A percentile compares a stretch with the other conserved stretches of the same genome.
phyloP scores from a whole-genome alignment of 2,329 filamentous ascomycete species.

The Sordariomycetes sp. region DNA sequence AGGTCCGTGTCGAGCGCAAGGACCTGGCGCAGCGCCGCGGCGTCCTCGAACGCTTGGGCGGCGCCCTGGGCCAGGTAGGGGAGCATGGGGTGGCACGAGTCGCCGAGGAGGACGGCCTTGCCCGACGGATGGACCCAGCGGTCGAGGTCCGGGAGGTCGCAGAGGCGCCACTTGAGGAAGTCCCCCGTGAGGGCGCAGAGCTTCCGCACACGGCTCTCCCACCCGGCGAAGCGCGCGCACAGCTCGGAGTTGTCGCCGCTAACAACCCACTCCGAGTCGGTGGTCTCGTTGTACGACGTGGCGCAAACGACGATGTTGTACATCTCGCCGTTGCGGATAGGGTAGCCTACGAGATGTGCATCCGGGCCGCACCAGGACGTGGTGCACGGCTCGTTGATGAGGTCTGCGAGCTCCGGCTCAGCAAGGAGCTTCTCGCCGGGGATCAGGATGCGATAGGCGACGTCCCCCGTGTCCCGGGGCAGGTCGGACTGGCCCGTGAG shows the following conservation, averaged over 20 bases:
- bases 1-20: conserved; percentile 7
- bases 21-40: conserved; percentile 15
- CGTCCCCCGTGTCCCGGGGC: conserved; percentile 22
- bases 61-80: conserved; percentile 37
- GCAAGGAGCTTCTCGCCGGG: conserved; percentile 11
- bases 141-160: conserved; percentile 25
- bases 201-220: conserved; percentile 23
- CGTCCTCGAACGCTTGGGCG: conserved; percentile 28
- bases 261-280: conserved; percentile 12
- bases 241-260: conserved; percentile 22
- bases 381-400: conserved; percentile 7
- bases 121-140: conserved; percentile 27
- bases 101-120: conserved; percentile 29
- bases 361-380: conserved; percentile 4
- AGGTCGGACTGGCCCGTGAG: conserved; percentile 7
- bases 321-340: conserved; percentile 1
- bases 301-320: conserved; percentile 4
- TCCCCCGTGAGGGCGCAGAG: conserved; percentile 21
- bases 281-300: conserved; percentile 2
- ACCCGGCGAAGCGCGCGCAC: conserved; percentile 19
- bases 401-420: conserved; percentile 7
- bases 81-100: conserved; percentile 33
- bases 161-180: conserved; percentile 35
- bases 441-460: conserved; percentile 25
- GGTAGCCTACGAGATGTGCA: conserved; percentile 2